Percentiles rank a stretch among this genome's conserved stretches.
Evolutionary conservation across 768 basidiomycete species (phyloP).

Genomic region (Lactifluus piperatus): DNA sequence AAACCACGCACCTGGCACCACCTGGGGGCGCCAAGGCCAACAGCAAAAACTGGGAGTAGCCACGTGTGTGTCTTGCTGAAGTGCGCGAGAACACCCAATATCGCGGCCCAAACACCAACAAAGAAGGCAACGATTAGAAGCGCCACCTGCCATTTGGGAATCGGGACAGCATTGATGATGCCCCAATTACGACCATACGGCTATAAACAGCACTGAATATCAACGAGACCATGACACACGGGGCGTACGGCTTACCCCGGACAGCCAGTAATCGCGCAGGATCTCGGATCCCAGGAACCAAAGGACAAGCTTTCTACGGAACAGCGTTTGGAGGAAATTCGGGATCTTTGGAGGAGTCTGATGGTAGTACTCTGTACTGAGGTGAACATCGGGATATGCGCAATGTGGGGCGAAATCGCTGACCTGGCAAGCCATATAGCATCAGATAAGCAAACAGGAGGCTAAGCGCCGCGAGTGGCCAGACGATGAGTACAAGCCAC

Average conservation of each 20-base stretch:
- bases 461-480: constrained; percentile 73
- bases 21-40: constrained; percentile 85
- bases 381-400: constrained; percentile 10
- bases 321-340: constrained; percentile 81
- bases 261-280: constrained; percentile 87
- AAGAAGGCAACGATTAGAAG: constrained; percentile 80
- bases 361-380: constrained; percentile 63
- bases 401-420: constrained; percentile 20
- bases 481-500: constrained; percentile 75
- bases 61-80: constrained; percentile 92
- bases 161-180: constrained; percentile 81
- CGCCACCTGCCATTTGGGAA: constrained; percentile 77
- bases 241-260: constrained; percentile 49
- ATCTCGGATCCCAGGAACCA: constrained; percentile 94
- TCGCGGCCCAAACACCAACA: constrained; percentile 72
- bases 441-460: constrained; percentile 76
- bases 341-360: constrained; percentile 94
- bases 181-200: constrained; percentile 93
- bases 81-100: constrained; percentile 68
- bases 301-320: constrained; percentile 83
- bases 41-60: constrained; percentile 90
- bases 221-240: background rate
- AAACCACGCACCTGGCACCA: constrained; percentile 73
- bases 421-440: constrained; percentile 80
- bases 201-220: constrained; percentile 29